Evolutionary conservation across 805 yeast species (phyloP).

Genomic region (Teunomyces aglyptinius): DNA sequence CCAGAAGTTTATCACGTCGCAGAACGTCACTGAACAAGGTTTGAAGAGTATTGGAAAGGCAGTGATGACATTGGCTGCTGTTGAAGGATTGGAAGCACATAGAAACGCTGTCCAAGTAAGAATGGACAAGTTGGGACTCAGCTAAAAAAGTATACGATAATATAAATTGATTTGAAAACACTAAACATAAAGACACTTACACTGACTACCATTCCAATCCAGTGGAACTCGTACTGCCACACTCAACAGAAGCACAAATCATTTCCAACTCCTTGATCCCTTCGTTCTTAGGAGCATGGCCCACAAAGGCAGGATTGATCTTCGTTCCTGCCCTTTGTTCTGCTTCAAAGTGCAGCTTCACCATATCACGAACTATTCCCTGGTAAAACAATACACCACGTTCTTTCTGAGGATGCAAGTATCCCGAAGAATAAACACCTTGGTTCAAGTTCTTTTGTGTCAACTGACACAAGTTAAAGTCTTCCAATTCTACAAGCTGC

Average conservation of each 20-base stretch:
- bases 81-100: slow-evolving; percentile 97
- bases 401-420: slow-evolving; percentile 58
- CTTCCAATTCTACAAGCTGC: slow-evolving; percentile 59
- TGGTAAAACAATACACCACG: slow-evolving; percentile 59
- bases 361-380: slow-evolving; percentile 54
- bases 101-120: slow-evolving; percentile 95
- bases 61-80: slow-evolving; percentile 91
- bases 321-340: slow-evolving; percentile 47
- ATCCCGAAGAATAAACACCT: slow-evolving; percentile 59
- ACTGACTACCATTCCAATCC: slow-evolving; percentile 10
- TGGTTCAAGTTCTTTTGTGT: slow-evolving; percentile 62
- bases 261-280: slow-evolving; percentile 48
- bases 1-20: slow-evolving; percentile 93
- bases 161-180: neutral
- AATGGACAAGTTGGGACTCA: slow-evolving; percentile 74
- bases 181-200: neutral
- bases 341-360: slow-evolving; percentile 47
- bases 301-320: slow-evolving; percentile 53
- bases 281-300: slow-evolving; percentile 36
- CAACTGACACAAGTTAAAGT: slow-evolving; percentile 55
- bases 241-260: slow-evolving; percentile 50
- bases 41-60: slow-evolving; percentile 89
- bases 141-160: slow-evolving; percentile 16
- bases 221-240: slow-evolving; percentile 22
- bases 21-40: slow-evolving; percentile 84